Conservation (phyloP, 306 rosid genomes). For the Medicago lupulina region DNA sequence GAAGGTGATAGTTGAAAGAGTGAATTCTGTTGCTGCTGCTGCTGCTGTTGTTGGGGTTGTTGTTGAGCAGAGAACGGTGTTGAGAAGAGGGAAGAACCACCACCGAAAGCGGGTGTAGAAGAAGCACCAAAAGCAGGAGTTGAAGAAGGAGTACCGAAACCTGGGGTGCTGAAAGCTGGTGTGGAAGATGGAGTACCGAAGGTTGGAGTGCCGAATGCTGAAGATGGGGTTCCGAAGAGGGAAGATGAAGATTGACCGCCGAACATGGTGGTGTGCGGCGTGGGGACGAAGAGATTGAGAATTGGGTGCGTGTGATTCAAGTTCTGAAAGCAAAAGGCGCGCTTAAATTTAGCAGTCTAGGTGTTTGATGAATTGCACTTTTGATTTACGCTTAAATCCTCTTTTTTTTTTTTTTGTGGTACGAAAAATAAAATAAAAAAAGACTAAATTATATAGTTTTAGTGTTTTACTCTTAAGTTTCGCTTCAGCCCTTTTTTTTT, state of each 20-base stretch:
- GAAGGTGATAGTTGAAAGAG: constrained; percentile 54
- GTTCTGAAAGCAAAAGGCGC: constrained; percentile 12
- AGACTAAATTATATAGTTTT: too few species aligned
- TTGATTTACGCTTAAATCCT: too few species aligned
- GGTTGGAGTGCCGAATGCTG: constrained; percentile 32
- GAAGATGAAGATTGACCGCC: constrained; percentile 60
- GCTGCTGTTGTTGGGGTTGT: constrained; percentile 39
- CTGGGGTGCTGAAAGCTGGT: constrained; percentile 27
- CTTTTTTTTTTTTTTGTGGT: too few species aligned
- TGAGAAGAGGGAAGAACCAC: constrained; percentile 54
- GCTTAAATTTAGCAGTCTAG: constrained; percentile 10
- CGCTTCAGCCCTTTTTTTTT: too few species aligned
- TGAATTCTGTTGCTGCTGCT: constrained; percentile 52
- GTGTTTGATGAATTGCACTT: neutral
- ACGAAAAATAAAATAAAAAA: too few species aligned
- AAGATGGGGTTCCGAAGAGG: constrained; percentile 43
- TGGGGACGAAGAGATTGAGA: neutral
- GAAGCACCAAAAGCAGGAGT: constrained; percentile 26
- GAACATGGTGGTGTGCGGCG: constrained; percentile 50
- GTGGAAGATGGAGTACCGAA: constrained; percentile 28
- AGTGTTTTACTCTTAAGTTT: too few species aligned
- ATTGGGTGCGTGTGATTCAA: neutral
- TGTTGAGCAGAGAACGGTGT: constrained; percentile 66
- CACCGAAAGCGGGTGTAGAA: constrained; percentile 53
- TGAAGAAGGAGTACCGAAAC: constrained; percentile 25